Evolutionary conservation across 2,329 filamentous ascomycete genomes (phyloP), one percentile per base, ranked within the genome.

Genomic region (Pseudogymnoascus sp.): DNA sequence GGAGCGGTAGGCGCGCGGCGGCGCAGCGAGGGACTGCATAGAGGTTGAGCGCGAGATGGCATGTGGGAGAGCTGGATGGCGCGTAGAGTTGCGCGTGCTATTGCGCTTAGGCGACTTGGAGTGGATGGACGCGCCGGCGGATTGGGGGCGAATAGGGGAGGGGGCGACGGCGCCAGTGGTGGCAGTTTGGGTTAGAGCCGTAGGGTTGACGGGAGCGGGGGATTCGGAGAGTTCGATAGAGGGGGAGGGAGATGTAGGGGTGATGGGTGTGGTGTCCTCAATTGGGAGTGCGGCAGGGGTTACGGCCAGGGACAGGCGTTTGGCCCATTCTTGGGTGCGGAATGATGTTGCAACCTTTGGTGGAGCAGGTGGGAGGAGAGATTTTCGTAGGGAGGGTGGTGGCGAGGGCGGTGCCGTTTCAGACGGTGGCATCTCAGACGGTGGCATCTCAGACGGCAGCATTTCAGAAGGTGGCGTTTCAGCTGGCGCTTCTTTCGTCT

Each of bases 261-360:
- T 59, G n/a, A 41, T n/a, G 13, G 58, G 58, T 15, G 33, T 59
- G 35, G n/a, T 41, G 9, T 59, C 58, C 12, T 59, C 58, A 27
- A 58, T 39, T 17, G 44, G 61, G 21, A 59, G 29, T 21, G 48
- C 61, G 10, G 21, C 48, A 1, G 91, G 91, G 4, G 78, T 77
- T 13, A 97, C 92, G 5, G 93, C 92, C 42, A 83, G 78, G 65
- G 86, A 85, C 9, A 96, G 80, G 73, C 96, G 91, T 73, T 96
- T 97, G 0, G 92, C 91, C 93, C 93, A 97, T 75, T 97, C 93
- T 66, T 96, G 96, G 1, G 92, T 97, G 63, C 93, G 85, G 71
- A 94, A 96, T 0, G 89, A 90, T 72, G 91, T 79, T 1, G 92
- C 88, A 7, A 96, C 83, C 64, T 84, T 87, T 1, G 92, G 94